Evolutionary conservation across 768 basidiomycete genomes (phyloP).

Genomic region (Mycena leptocephala): DNA sequence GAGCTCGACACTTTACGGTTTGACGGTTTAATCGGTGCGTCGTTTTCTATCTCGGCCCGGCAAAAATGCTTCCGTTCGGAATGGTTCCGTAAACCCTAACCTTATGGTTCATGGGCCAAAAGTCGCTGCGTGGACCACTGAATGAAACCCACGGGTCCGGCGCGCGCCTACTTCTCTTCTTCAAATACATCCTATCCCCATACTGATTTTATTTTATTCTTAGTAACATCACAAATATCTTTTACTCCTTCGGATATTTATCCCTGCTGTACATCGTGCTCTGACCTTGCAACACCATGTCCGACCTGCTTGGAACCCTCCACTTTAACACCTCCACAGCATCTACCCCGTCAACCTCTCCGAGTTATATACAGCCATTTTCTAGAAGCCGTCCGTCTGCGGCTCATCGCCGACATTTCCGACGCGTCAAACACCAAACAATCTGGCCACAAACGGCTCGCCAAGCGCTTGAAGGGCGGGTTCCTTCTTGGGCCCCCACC

Average conservation of each 20-base stretch:
- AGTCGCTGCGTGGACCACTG: neutral
- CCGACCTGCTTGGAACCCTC: slow-evolving; percentile 49
- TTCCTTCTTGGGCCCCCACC: slow-evolving; percentile 70
- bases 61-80: slow-evolving; percentile 25
- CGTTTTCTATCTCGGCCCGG: slow-evolving; percentile 10
- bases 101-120: neutral
- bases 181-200: slow-evolving; percentile 27
- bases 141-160: neutral
- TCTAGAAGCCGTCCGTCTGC: slow-evolving; percentile 74
- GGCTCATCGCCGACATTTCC: slow-evolving; percentile 70
- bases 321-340: slow-evolving; percentile 31
- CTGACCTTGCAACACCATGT: slow-evolving; percentile 57
- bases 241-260: slow-evolving; percentile 68
- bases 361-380: slow-evolving; percentile 66
- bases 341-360: slow-evolving; percentile 62
- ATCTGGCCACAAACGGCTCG: slow-evolving; percentile 48
- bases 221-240: slow-evolving; percentile 60
- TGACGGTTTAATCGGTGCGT: slow-evolving; percentile 70
- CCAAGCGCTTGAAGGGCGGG: slow-evolving; percentile 71
- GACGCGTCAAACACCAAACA: slow-evolving; percentile 53
- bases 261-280: slow-evolving; percentile 68
- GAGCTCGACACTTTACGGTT: slow-evolving; percentile 59
- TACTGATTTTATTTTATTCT: slow-evolving; percentile 18
- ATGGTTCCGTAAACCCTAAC: slow-evolving; percentile 39
- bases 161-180: neutral